These are phyloP conservation scores for Eimeria brunetti DNA, from an alignment of 169 alveolate genomes.

Conservation along the genomic window DNA sequence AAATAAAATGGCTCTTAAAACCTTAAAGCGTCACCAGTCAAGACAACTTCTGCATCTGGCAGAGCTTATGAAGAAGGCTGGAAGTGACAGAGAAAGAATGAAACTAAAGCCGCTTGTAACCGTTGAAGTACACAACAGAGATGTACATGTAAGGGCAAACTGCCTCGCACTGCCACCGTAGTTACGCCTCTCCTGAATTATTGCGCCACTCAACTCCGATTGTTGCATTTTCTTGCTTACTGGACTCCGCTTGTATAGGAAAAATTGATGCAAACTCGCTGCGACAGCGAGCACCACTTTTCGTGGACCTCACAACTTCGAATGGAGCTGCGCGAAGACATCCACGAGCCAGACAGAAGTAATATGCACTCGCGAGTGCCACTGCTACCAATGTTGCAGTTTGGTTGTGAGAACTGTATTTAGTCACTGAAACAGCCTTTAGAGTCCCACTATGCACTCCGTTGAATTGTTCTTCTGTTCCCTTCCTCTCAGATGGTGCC, in stretches of 20 bases:
- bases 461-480: not conserved
- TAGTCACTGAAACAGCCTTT: not conserved
- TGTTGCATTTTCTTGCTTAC: not conserved
- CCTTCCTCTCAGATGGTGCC: not conserved
- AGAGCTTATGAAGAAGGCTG: slow-evolving; percentile 91
- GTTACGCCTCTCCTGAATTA: not conserved
- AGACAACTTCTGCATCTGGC: slow-evolving; percentile 92
- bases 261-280: slow-evolving; percentile 88
- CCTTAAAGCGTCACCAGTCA: slow-evolving; percentile 91
- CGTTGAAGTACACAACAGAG: slow-evolving; percentile 96
- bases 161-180: too few relatives aligned
- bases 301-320: slow-evolving; percentile 96
- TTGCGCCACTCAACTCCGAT: not conserved
- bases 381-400: not conserved
- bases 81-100: slow-evolving; percentile 88
- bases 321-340: slow-evolving; percentile 89
- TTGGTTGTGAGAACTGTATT: not conserved
- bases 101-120: slow-evolving; percentile 95
- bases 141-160: slow-evolving; percentile 84
- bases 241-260: slow-evolving; percentile 81
- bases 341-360: slow-evolving; percentile 76
- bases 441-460: not conserved
- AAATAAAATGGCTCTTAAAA: slow-evolving; percentile 91
- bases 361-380: not conserved
- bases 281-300: slow-evolving; percentile 92